phyloP scores from a whole-genome alignment of 2,329 filamentous ascomycete species.

The Endoconidiophora polonica region DNA sequence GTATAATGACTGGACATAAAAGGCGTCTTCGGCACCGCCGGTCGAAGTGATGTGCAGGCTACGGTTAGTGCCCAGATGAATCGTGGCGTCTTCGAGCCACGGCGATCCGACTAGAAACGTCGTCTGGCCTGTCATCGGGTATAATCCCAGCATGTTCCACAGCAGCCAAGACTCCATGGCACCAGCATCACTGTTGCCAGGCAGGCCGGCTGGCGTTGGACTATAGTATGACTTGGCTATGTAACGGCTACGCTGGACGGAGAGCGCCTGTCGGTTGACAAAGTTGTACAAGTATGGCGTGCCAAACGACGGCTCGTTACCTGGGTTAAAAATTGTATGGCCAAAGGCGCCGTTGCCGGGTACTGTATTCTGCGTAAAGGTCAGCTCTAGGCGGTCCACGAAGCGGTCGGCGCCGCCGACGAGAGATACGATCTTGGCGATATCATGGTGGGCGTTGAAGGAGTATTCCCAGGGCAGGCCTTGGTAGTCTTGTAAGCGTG shows the following conservation, averaged over 20 bases:
- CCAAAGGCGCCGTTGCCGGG: slow-evolving; percentile 27
- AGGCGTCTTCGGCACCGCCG: slow-evolving; percentile 20
- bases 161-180: slow-evolving; percentile 56
- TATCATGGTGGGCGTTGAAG: slow-evolving; percentile 56
- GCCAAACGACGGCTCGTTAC: slow-evolving; percentile 51
- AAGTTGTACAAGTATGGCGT: slow-evolving; percentile 56
- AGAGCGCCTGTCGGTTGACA: slow-evolving; percentile 43
- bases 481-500: slow-evolving; percentile 30
- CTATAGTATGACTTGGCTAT: slow-evolving; percentile 44
- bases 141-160: slow-evolving; percentile 53
- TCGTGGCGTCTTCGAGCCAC: slow-evolving; percentile 42
- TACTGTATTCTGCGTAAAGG: slow-evolving; percentile 36
- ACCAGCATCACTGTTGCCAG: slow-evolving; percentile 55
- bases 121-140: slow-evolving; percentile 51
- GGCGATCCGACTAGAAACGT: slow-evolving; percentile 49
- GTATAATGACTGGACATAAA: slow-evolving; percentile 48
- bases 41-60: slow-evolving; percentile 36
- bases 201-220: slow-evolving; percentile 37
- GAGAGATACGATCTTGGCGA: slow-evolving; percentile 34
- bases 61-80: slow-evolving; percentile 39
- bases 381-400: slow-evolving; percentile 39
- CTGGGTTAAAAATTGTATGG: slow-evolving; percentile 47
- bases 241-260: slow-evolving; percentile 39
- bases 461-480: slow-evolving; percentile 48
- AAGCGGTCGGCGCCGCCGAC: slow-evolving; percentile 40